Evolutionary conservation across 805 yeast species (phyloP), one percentile per base, ranked within the genome.

Genomic region (Hanseniaspora lachancei): DNA sequence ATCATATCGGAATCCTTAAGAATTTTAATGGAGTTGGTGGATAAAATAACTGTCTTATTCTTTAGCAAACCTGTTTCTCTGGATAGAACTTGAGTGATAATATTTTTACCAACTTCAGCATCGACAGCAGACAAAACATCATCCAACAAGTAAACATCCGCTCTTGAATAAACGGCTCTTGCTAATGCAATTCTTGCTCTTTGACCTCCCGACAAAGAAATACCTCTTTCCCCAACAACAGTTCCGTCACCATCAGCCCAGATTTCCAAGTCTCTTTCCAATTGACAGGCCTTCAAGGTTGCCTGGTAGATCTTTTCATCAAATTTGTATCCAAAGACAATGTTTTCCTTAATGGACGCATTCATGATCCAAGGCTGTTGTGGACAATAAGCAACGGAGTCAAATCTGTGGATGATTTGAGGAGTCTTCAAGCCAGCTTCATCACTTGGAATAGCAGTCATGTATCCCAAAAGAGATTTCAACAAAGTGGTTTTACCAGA

Each of bases 81-180:
- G 38, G 73, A 70, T 18, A 80, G 63, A 16, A 81, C 83, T 40
- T 73, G 62, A 6, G 76, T 70, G 59, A 78, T 74, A 54, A 80
- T 76, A 54, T 74, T 75, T 58, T 72, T 75, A 47, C 83, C 80
- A 50, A 82, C 89, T 63, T 82, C 82, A 2, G 85, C 80, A 69
- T 82, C 89, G 20, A 82, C 89, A 2, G 88, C 88, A 60, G 84
- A 77, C 57, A 82, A 69, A 27, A 82, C 73, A 63, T 82, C 89
- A 68, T 82, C 89, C 54, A 82, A 60, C 41, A 82, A 63, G 57
- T 77, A 76, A 7, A 81, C 70, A 65, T 81, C 85, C 2, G 77
- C 73, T 54, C 80, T 69, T 0, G 85, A 68, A 63, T 82, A 82
- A 5, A 82, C 82, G 0, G 87, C 86, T 62, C 89, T 74, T 0